Evolutionary conservation across 306 rosid species (phyloP).

Genomic region (Carpinus viminea): DNA sequence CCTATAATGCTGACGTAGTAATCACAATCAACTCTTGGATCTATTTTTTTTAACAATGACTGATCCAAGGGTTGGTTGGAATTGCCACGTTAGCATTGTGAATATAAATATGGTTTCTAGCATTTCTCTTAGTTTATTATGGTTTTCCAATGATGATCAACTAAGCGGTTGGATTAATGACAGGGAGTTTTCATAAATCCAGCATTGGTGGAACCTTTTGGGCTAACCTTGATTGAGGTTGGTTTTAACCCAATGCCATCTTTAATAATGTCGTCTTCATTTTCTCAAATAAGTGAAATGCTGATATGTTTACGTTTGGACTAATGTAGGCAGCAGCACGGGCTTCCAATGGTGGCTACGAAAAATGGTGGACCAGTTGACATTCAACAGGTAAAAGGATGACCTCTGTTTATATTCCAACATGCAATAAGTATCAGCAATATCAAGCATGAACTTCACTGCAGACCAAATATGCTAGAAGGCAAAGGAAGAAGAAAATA

Average conservation of each 20-base stretch:
- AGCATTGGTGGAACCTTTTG: conserved; percentile 91
- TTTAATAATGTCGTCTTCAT: conserved; percentile 17
- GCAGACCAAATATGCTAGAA: not conserved
- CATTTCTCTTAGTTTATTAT: not conserved
- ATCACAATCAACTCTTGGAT: too few species aligned
- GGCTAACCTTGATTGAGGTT: conserved; percentile 93
- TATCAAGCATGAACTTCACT: conserved; percentile 11
- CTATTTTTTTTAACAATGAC: too few species aligned
- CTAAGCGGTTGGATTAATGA: conserved; percentile 33
- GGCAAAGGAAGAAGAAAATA: conserved; percentile 5
- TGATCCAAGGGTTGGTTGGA: too few species aligned
- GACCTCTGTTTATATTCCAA: not conserved
- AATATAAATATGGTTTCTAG: too few species aligned
- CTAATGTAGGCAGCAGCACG: conserved; percentile 85
- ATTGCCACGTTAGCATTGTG: too few species aligned
- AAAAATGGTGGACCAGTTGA: conserved; percentile 95
- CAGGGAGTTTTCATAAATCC: conserved; percentile 98
- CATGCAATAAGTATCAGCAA: conserved; percentile 1
- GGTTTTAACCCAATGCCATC: conserved; percentile 19
- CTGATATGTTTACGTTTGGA: conserved; percentile 10
- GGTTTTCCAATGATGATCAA: conserved; percentile 9
- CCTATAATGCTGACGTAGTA: too few species aligned
- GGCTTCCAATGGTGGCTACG: conserved; percentile 94
- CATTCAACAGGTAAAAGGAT: conserved; percentile 63
- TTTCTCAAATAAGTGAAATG: conserved; percentile 12